Conservation (phyloP, 2,329 filamentous ascomycete species). For the Ophiostoma ulmi region DNA sequence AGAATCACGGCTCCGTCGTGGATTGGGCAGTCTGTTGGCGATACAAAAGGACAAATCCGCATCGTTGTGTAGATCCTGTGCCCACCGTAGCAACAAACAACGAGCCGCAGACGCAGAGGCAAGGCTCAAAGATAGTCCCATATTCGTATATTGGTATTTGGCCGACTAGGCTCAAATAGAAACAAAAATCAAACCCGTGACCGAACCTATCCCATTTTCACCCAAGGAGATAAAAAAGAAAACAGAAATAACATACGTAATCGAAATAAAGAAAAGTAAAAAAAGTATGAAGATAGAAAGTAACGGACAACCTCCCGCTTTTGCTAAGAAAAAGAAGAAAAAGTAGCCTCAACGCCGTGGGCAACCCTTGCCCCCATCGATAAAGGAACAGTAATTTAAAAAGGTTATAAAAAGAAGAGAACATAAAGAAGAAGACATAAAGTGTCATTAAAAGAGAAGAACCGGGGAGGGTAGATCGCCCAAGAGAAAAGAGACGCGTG, state of each 20-base stretch:
- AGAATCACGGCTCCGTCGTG: neutral
- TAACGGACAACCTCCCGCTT: slow-evolving; percentile 13
- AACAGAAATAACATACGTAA: neutral
- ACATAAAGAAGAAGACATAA: slow-evolving; percentile 8
- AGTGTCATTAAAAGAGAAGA: neutral
- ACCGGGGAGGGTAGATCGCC: neutral
- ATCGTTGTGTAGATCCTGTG: neutral
- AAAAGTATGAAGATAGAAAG: slow-evolving; percentile 5
- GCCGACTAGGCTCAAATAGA: neutral
- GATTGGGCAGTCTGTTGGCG: neutral
- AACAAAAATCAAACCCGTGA: slow-evolving; percentile 1
- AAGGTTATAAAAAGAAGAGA: neutral
- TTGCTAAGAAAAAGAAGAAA: slow-evolving; percentile 13
- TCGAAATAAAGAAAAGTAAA: neutral
- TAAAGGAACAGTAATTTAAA: slow-evolving; percentile 2
- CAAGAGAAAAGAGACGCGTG: neutral
- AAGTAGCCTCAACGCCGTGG: slow-evolving; percentile 13
- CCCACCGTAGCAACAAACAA: neutral
- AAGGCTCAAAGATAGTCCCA: neutral
- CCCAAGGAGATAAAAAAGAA: neutral
- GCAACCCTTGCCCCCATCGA: slow-evolving; percentile 11
- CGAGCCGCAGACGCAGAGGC: neutral
- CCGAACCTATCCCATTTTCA: neutral
- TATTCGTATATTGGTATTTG: neutral
- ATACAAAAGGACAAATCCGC: neutral